These are phyloP conservation scores for Gnomoniopsis smithogilvyi DNA, from an alignment of 2,329 filamentous ascomycete genomes.

Conservation along the genomic window DNA sequence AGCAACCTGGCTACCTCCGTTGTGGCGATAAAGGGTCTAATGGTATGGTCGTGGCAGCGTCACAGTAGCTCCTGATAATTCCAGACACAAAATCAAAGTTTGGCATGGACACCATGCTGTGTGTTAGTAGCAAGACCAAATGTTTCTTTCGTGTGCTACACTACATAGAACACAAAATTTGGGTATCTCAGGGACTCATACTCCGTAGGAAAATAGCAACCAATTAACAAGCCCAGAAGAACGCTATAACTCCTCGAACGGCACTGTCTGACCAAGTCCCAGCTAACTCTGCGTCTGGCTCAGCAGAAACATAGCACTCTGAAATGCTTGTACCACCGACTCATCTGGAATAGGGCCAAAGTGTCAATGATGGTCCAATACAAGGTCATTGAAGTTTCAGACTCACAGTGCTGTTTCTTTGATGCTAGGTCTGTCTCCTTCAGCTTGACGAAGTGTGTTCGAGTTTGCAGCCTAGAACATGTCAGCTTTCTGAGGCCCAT, in stretches of 20 bases:
- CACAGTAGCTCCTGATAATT: too few relatives aligned
- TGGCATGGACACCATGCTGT: too few relatives aligned
- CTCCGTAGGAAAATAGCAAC: neutral
- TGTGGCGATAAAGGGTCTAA: too few relatives aligned
- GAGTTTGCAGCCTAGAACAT: conserved; percentile 65
- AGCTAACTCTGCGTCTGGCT: conserved; percentile 23
- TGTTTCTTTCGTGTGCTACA: neutral
- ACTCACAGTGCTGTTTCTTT: conserved; percentile 78
- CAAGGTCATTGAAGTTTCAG: neutral
- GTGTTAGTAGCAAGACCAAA: neutral
- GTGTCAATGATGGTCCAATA: neutral
- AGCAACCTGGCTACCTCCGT: too few relatives aligned
- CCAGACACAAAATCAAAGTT: neutral
- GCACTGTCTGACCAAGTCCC: neutral
- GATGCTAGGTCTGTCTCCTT: conserved; percentile 68
- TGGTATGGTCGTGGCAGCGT: too few relatives aligned
- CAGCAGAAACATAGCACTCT: conserved; percentile 57
- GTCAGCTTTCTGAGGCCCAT: conserved; percentile 14
- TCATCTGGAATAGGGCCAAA: conserved; percentile 34
- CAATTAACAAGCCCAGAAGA: neutral
- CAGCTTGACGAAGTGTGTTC: conserved; percentile 71
- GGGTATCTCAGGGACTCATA: conserved; percentile 3
- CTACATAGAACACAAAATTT: neutral
- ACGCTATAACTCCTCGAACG: neutral
- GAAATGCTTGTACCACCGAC: conserved; percentile 61